Percentiles rank a stretch among this genome's conserved stretches.
These are phyloP conservation scores for Fusarium chlamydosporum DNA, from an alignment of 2,329 filamentous ascomycete species.

Conservation along the genomic window DNA sequence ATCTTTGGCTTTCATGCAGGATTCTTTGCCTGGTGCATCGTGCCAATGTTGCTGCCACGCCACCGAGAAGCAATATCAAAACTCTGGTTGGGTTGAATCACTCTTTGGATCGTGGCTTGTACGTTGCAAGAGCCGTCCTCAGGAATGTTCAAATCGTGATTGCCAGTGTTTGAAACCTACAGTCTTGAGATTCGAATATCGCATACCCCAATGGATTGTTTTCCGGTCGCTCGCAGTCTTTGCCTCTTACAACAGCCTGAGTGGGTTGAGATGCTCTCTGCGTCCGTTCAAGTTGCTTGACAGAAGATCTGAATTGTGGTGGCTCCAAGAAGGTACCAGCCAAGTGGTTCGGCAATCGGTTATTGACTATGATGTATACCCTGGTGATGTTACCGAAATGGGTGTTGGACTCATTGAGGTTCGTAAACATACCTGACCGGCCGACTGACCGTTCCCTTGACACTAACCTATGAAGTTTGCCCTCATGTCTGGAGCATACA, in stretches of 20 bases:
- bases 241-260: constrained; percentile 7
- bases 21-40: not conserved
- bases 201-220: constrained; percentile 31
- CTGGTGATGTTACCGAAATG: not conserved
- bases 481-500: rapidly evolving
- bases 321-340: rapidly evolving
- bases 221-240: not conserved
- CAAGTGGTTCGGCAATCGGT: not conserved
- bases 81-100: constrained; percentile 12
- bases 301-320: rapidly evolving
- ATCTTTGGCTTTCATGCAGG: rapidly evolving
- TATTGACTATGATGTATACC: not conserved
- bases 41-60: constrained; percentile 33
- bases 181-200: constrained; percentile 14
- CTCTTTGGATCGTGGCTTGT: constrained; percentile 33
- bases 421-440: rapidly evolving
- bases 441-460: rapidly evolving
- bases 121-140: not conserved
- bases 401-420: constrained; percentile 22
- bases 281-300: constrained; percentile 7
- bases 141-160: constrained; percentile 4
- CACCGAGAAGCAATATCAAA: not conserved
- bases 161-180: not conserved
- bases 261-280: constrained; percentile 14
- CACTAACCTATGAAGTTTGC: not conserved